Evolutionary conservation across 176 grass and related monocot species (phyloP).

Genomic region (maize (Zea mays)): Zm-B73-REFERENCE-NAM-5.0 NC_050100.1:26564501-26565000

Average conservation of each 20-base stretch:
- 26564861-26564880: background rate
- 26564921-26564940: constrained; percentile 10
- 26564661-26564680: background rate
- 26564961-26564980: constrained; percentile 5
- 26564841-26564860: background rate
- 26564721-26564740: background rate
- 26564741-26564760: background rate
- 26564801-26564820: background rate
- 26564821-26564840: background rate
- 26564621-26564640: constrained; percentile 36
- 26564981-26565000: background rate
- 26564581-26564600: constrained; percentile 86
- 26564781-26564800: background rate
- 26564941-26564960: background rate
- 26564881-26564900: background rate
- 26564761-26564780: background rate
- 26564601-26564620: constrained; percentile 44
- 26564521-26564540: constrained; percentile 85
- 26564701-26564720: background rate
- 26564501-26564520: constrained; percentile 75
- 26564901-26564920: constrained; percentile 3
- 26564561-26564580: constrained; percentile 96
- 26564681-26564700: background rate
- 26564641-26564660: constrained; percentile 28
- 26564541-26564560: constrained; percentile 90